Evolutionary conservation across 768 basidiomycete species (phyloP).

Genomic region (Lepiota venenata): DNA sequence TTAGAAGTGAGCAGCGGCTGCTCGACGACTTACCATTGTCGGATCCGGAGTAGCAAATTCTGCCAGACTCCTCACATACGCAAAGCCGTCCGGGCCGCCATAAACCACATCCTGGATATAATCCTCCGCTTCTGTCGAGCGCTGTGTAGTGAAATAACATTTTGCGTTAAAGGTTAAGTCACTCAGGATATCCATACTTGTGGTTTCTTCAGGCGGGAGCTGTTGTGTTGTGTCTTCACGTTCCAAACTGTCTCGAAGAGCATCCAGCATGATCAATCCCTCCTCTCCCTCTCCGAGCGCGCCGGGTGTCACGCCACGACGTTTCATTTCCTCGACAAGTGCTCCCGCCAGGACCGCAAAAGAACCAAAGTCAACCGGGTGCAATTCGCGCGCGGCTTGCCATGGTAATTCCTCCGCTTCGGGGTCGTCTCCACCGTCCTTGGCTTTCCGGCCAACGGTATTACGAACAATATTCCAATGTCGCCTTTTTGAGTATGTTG

Average conservation of each 20-base stretch:
- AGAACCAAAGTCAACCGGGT: conserved; percentile 58
- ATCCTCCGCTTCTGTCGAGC: conserved; percentile 55
- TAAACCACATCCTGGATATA: conserved; percentile 75
- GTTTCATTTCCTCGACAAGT: conserved; percentile 40
- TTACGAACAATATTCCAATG: conserved; percentile 65
- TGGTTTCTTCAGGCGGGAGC: conserved; percentile 13
- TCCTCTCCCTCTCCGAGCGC: conserved; percentile 26
- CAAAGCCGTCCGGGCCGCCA: conserved; percentile 72
- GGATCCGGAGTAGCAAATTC: conserved; percentile 56
- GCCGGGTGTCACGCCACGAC: conserved; percentile 21
- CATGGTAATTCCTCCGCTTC: conserved; percentile 37
- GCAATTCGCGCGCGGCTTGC: conserved; percentile 50
- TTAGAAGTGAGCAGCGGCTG: conserved; percentile 3
- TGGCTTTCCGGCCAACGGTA: conserved; percentile 42
- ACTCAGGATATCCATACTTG: conserved; percentile 12
- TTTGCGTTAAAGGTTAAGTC: conserved; percentile 17
- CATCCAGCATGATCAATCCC: conserved; percentile 27
- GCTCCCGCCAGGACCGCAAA: conserved; percentile 51
- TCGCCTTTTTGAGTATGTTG: conserved; percentile 33
- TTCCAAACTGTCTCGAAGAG: conserved; percentile 37
- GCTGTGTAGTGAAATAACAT: conserved; percentile 47
- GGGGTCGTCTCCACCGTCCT: conserved; percentile 52
- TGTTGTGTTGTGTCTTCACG: conserved; percentile 22
- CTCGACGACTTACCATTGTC: conserved; percentile 19
- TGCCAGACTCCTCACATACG: conserved; percentile 74